These are phyloP conservation scores for Penicillium sp. DNA, from an alignment of 2,329 filamentous ascomycete genomes.

Conservation along the genomic window DNA sequence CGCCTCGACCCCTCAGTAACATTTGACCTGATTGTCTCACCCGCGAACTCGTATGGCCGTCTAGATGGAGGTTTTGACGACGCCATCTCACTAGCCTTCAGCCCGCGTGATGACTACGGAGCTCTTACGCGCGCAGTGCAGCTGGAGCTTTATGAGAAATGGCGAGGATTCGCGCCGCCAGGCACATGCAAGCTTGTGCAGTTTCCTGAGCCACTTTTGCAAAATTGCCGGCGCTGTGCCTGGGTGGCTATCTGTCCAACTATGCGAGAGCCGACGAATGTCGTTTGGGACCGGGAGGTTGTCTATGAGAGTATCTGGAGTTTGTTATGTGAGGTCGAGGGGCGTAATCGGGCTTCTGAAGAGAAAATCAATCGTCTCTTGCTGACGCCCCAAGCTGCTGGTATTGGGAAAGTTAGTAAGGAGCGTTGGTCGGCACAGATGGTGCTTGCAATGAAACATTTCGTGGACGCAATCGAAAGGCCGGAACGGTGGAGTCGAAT, in stretches of 20 bases:
- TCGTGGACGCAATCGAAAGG: conserved; percentile 47
- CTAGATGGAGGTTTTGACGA: conserved; percentile 58
- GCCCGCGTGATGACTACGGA: conserved; percentile 43
- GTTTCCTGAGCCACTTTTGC: conserved; percentile 44
- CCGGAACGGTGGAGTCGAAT: conserved; percentile 46
- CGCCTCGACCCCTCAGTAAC: conserved; percentile 35
- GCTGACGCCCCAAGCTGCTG: conserved; percentile 55
- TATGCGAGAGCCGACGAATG: conserved; percentile 50
- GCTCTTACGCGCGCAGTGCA: conserved; percentile 51
- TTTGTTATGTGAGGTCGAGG: conserved; percentile 50
- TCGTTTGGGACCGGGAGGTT: conserved; percentile 53
- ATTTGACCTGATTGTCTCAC: conserved; percentile 55
- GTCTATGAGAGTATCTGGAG: conserved; percentile 57
- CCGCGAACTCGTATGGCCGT: conserved; percentile 55
- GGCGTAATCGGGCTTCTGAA: conserved; percentile 42
- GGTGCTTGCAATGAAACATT: conserved; percentile 54
- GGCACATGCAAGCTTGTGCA: conserved; percentile 52
- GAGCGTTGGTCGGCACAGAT: conserved; percentile 53
- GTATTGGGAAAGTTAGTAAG: conserved; percentile 47
- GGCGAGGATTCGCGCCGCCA: conserved; percentile 53
- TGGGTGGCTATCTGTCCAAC: conserved; percentile 55
- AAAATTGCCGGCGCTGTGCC: conserved; percentile 44
- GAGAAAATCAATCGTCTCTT: conserved; percentile 46
- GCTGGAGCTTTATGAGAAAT: conserved; percentile 46
- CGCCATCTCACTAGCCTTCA: conserved; percentile 52